phyloP scores from a whole-genome alignment of 306 rosid genomes.

The Fagus crenata region DNA sequence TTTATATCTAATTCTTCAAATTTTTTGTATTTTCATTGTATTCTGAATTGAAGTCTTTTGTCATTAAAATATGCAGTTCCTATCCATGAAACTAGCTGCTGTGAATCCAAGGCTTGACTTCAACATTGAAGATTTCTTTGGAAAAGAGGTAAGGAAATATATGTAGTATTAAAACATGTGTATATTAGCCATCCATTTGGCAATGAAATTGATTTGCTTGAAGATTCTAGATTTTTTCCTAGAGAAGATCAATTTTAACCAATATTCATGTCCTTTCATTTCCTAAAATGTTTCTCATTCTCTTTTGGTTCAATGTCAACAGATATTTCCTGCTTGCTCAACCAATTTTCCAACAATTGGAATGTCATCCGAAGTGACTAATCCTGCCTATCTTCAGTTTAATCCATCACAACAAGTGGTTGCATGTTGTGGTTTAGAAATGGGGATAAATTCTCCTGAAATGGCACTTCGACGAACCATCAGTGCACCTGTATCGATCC shows the following conservation, averaged over 20 bases:
- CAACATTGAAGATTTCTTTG: constrained; percentile 76
- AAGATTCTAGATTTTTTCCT: not conserved
- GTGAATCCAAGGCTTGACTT: constrained; percentile 84
- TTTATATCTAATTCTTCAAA: constrained; percentile 3
- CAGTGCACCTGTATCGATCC: constrained; percentile 57
- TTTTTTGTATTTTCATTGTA: not conserved
- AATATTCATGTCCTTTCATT: not conserved
- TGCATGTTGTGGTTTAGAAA: constrained; percentile 59
- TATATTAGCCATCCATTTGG: not conserved
- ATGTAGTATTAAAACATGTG: not conserved
- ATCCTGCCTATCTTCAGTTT: constrained; percentile 58
- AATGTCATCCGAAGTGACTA: constrained; percentile 50
- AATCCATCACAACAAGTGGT: constrained; percentile 58
- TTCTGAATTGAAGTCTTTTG: constrained; percentile 13
- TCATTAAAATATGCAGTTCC: constrained; percentile 57
- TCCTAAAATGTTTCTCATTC: not conserved
- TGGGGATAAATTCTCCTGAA: constrained; percentile 54
- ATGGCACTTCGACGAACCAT: constrained; percentile 52
- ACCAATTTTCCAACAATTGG: constrained; percentile 56
- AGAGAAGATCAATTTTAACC: not conserved
- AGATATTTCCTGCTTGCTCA: constrained; percentile 62
- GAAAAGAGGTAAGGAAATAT: constrained; percentile 67
- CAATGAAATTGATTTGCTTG: not conserved
- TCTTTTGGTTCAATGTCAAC: constrained; percentile 33
- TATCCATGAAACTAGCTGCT: constrained; percentile 95